phyloP scores from a whole-genome alignment of 192 early-diverging fungal genomes.

The Cladochytrium replicatum region DNA sequence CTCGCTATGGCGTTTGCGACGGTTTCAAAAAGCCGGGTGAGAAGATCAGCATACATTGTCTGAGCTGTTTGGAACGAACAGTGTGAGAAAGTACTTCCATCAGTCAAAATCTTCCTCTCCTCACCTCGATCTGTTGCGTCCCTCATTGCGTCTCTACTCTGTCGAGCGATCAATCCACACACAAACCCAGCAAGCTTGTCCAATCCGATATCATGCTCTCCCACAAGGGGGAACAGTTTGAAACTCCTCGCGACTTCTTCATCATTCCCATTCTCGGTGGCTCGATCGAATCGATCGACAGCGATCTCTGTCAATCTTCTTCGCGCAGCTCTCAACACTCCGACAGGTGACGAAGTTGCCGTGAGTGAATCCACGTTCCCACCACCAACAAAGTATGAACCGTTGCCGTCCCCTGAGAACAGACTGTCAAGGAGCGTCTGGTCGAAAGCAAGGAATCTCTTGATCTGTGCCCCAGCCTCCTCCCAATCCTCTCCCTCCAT shows the following conservation, averaged over 20 bases:
- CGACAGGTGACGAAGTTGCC: slow-evolving; percentile 29
- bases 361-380: slow-evolving; percentile 18
- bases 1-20: slow-evolving; percentile 80
- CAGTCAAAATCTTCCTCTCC: neutral
- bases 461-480: slow-evolving; percentile 52
- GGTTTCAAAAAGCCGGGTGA: slow-evolving; percentile 84
- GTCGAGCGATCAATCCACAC: slow-evolving; percentile 62
- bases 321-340: slow-evolving; percentile 50
- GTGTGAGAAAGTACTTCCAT: slow-evolving; percentile 19
- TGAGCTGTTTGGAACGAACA: slow-evolving; percentile 26
- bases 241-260: slow-evolving; percentile 76
- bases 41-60: slow-evolving; percentile 61
- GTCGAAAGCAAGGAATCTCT: slow-evolving; percentile 52
- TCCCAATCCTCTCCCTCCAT: slow-evolving; percentile 55
- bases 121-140: slow-evolving; percentile 14
- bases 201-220: slow-evolving; percentile 74
- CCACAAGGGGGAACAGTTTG: slow-evolving; percentile 78
- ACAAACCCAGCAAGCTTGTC: slow-evolving; percentile 83
- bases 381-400: slow-evolving; percentile 1
- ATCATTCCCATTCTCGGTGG: slow-evolving; percentile 57
- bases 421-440: slow-evolving; percentile 44
- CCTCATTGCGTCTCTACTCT: slow-evolving; percentile 58
- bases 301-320: slow-evolving; percentile 59
- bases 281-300: slow-evolving; percentile 68
- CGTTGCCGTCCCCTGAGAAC: slow-evolving; percentile 39